Percentiles rank a stretch among this genome's conserved stretches.
These are phyloP conservation scores for Colletotrichum tofieldiae DNA, from an alignment of 2,329 filamentous ascomycete species.

Conservation along the genomic window DNA sequence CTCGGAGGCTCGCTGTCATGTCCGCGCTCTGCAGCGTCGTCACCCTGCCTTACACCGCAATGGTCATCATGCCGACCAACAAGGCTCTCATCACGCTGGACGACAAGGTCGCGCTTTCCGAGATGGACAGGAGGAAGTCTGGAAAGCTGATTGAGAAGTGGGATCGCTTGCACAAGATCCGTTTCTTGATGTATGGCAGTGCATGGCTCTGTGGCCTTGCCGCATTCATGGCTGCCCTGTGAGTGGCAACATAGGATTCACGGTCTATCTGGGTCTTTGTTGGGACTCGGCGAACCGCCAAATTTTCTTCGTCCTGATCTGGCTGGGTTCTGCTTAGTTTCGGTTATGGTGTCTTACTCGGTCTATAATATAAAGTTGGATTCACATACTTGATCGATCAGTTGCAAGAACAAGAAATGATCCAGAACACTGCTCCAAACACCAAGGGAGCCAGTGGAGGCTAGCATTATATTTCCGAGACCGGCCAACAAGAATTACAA, in stretches of 20 bases:
- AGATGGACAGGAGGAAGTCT: slow-evolving; percentile 15
- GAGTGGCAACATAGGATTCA: background rate
- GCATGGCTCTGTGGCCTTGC: slow-evolving; percentile 7
- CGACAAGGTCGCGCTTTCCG: slow-evolving; percentile 21
- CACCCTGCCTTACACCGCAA: background rate
- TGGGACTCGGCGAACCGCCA: background rate
- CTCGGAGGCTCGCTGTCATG: slow-evolving; percentile 16
- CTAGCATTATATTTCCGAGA: rapidly evolving
- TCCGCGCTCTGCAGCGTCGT: slow-evolving; percentile 6
- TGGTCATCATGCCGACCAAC: slow-evolving; percentile 16
- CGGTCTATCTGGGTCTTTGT: background rate
- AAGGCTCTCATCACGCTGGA: slow-evolving; percentile 11
- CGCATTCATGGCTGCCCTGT: slow-evolving; percentile 2
- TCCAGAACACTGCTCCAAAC: background rate
- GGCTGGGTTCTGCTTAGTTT: background rate
- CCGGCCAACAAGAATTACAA: background rate
- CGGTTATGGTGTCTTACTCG: background rate
- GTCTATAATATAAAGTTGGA: background rate
- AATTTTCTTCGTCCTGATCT: background rate
- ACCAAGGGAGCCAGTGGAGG: background rate
- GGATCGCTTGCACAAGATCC: slow-evolving; percentile 16
- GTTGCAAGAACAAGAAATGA: too few relatives aligned
- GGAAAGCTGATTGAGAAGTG: slow-evolving; percentile 20
- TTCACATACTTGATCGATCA: too few relatives aligned
- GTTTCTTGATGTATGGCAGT: slow-evolving; percentile 1